phyloP scores from a whole-genome alignment of 2,329 filamentous ascomycete genomes.

The Alternaria gaisen region DNA sequence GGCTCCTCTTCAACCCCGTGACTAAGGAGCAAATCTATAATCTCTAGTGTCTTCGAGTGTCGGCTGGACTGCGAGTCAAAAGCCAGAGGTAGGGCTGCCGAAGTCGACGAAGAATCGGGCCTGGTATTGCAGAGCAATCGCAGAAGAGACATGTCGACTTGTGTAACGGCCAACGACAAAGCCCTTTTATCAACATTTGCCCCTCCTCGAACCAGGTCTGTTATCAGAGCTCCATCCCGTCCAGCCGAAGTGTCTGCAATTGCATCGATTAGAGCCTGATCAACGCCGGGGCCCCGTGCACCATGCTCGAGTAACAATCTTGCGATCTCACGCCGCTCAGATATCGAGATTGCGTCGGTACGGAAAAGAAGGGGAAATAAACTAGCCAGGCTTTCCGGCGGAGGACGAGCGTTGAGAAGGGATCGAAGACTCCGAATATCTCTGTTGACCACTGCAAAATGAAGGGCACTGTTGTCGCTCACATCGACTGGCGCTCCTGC shows the following conservation, averaged over 20 bases:
- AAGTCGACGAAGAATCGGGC: slow-evolving; percentile 30
- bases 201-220: slow-evolving; percentile 34
- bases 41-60: slow-evolving; percentile 31
- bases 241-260: slow-evolving; percentile 35
- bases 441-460: slow-evolving; percentile 34
- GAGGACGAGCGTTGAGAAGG: slow-evolving; percentile 33
- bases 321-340: slow-evolving; percentile 34
- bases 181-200: slow-evolving; percentile 40
- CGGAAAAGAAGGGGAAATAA: slow-evolving; percentile 33
- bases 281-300: slow-evolving; percentile 39
- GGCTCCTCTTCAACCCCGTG: slow-evolving; percentile 35
- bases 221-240: slow-evolving; percentile 38
- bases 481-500: slow-evolving; percentile 37
- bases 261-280: slow-evolving; percentile 41
- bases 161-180: slow-evolving; percentile 36
- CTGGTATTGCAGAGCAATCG: slow-evolving; percentile 37
- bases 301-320: slow-evolving; percentile 38
- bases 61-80: slow-evolving; percentile 37
- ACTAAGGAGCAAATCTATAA: slow-evolving; percentile 41
- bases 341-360: slow-evolving; percentile 25
- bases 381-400: slow-evolving; percentile 32
- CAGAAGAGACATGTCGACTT: slow-evolving; percentile 40
- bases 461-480: slow-evolving; percentile 29
- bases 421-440: slow-evolving; percentile 32
- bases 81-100: slow-evolving; percentile 39